Evolutionary conservation across 129 eudicot genomes (phyloP).

Genomic region (Pulicaria dysenterica): DNA sequence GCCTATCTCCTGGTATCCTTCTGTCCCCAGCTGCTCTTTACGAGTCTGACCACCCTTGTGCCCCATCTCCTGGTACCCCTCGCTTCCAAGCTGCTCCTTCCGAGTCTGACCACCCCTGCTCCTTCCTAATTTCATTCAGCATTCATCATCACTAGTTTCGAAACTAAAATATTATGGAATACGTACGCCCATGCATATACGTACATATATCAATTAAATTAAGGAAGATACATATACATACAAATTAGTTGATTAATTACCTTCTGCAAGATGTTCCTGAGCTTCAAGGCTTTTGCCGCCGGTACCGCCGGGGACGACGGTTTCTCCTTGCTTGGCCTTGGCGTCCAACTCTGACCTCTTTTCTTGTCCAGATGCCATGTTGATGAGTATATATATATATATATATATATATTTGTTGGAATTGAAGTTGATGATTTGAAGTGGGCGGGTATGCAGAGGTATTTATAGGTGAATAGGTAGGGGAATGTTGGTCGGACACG

Average conservation of each 20-base stretch:
- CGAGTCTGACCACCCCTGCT: slow-evolving; percentile 68
- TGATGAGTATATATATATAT: too few species aligned
- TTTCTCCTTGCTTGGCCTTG: slow-evolving; percentile 65
- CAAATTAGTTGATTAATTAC: slow-evolving; percentile 22
- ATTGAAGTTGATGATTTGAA: neutral
- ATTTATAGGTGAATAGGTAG: slow-evolving; percentile 1
- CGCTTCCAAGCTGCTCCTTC: slow-evolving; percentile 60
- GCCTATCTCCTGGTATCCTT: slow-evolving; percentile 41
- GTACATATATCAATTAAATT: too few species aligned
- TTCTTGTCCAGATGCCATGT: slow-evolving; percentile 62
- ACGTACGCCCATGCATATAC: too few species aligned
- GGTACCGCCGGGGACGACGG: slow-evolving; percentile 70
- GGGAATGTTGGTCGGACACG: slow-evolving; percentile 27
- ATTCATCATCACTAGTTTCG: too few species aligned
- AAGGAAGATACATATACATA: too few species aligned
- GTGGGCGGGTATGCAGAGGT: neutral
- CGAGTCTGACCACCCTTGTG: slow-evolving; percentile 38
- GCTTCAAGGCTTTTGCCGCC: slow-evolving; percentile 82
- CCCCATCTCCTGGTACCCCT: slow-evolving; percentile 76
- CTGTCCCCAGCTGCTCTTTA: slow-evolving; percentile 35
- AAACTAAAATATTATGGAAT: too few species aligned
- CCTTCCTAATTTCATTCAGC: slow-evolving; percentile 24
- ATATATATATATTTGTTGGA: too few species aligned
- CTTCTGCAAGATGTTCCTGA: slow-evolving; percentile 76
- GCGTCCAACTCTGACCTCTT: slow-evolving; percentile 56